Evolutionary conservation across 139 green algal species (phyloP).

Genomic region (Chlamydomonas incerta): DNA sequence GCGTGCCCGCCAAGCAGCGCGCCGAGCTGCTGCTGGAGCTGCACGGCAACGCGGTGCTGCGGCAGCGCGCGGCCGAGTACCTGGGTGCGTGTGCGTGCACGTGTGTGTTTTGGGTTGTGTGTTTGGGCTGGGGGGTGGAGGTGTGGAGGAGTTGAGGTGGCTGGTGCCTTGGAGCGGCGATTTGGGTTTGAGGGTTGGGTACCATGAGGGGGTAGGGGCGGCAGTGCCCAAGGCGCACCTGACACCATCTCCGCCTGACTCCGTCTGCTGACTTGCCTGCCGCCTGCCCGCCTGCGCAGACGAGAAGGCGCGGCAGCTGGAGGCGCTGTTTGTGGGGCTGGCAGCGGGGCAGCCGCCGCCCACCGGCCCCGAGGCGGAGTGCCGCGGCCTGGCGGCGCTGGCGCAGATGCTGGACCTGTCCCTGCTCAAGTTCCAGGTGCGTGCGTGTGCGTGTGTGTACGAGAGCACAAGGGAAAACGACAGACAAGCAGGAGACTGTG

Average conservation of each 20-base stretch:
- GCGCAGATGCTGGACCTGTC: conserved; percentile 50
- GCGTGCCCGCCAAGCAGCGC: conserved; percentile 46
- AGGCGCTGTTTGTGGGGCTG: conserved; percentile 54
- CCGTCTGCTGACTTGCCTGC: background rate
- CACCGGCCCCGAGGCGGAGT: background rate
- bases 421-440: conserved; percentile 56
- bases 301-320: conserved; percentile 46
- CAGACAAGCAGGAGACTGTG: too few species aligned
- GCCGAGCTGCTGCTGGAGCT: conserved; percentile 76
- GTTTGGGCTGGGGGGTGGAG: background rate
- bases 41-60: conserved; percentile 72
- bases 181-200: too few species aligned
- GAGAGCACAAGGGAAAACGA: too few species aligned
- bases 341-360: background rate
- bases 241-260: too few species aligned
- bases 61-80: conserved; percentile 63
- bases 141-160: background rate
- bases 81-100: conserved; percentile 59
- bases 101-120: too few species aligned
- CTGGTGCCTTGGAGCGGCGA: too few species aligned
- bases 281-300: background rate
- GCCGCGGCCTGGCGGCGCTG: conserved; percentile 3
- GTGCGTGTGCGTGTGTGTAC: too few species aligned
- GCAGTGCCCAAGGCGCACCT: too few species aligned
- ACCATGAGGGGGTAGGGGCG: too few species aligned